Evolutionary conservation across 768 basidiomycete species (phyloP).

Genomic region (Mrakia hoshinonis): DNA sequence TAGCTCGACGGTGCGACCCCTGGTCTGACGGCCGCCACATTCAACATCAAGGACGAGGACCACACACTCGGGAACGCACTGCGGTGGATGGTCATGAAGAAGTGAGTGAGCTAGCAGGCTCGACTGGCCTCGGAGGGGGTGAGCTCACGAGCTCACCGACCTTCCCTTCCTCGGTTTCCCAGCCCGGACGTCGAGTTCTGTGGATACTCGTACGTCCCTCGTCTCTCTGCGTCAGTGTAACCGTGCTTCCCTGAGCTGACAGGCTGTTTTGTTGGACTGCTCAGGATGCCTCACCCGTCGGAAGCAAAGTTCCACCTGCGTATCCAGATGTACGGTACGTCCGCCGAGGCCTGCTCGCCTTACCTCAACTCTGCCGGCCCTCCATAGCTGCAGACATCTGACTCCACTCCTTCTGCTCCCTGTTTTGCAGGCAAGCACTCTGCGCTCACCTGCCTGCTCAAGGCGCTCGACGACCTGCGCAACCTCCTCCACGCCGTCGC

Average conservation of each 20-base stretch:
- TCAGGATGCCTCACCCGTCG: constrained; percentile 85
- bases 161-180: neutral
- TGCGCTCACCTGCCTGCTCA: constrained; percentile 67
- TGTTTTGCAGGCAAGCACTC: constrained; percentile 64
- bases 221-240: neutral
- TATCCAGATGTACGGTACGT: constrained; percentile 98
- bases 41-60: constrained; percentile 82
- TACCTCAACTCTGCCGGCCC: neutral
- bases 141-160: neutral
- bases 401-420: neutral
- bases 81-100: constrained; percentile 99
- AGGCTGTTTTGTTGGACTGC: neutral
- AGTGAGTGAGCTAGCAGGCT: constrained; percentile 63
- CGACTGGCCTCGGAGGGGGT: neutral
- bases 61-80: constrained; percentile 93
- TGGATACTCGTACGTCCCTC: constrained; percentile 69
- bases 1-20: constrained; percentile 76
- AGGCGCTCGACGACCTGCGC: constrained; percentile 69
- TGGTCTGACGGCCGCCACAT: constrained; percentile 81
- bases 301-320: constrained; percentile 92
- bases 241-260: neutral
- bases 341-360: neutral
- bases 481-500: constrained; percentile 43
- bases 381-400: too few species aligned
- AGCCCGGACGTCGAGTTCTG: constrained; percentile 90